Conservation (phyloP, 2,329 filamentous ascomycete species). For the Calonectria hawksworthii region DNA sequence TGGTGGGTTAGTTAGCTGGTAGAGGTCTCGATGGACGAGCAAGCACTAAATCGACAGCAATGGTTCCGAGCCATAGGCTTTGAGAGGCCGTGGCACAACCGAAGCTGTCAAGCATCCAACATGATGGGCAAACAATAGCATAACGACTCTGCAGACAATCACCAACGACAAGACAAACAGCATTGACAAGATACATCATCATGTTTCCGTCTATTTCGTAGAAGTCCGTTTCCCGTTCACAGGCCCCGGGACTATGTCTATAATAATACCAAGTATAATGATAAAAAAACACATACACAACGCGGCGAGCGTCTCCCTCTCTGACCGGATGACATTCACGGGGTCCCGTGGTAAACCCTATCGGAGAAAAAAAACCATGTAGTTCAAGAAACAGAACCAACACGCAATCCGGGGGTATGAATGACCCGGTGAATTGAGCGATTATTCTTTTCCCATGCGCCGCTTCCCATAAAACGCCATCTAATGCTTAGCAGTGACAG, state of each 20-base stretch:
- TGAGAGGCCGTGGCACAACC: not conserved
- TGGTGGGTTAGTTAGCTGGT: not conserved
- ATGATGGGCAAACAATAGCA: not conserved
- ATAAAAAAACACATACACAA: conserved; percentile 29
- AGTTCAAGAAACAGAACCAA: conserved; percentile 35
- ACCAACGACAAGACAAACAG: not conserved
- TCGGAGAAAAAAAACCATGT: conserved; percentile 33
- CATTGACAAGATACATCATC: conserved; percentile 11
- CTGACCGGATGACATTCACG: conserved; percentile 10
- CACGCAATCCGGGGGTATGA: conserved; percentile 31
- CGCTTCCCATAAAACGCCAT: conserved; percentile 51
- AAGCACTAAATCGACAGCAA: not conserved
- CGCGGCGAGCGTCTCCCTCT: conserved; percentile 24
- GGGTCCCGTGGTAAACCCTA: not conserved
- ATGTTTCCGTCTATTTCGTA: conserved; percentile 38
- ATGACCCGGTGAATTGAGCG: conserved; percentile 30
- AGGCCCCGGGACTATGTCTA: conserved; percentile 30
- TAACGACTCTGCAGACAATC: not conserved
- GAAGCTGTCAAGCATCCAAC: not conserved
- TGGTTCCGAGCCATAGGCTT: not conserved
- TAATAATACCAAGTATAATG: conserved; percentile 30
- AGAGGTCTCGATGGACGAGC: not conserved
- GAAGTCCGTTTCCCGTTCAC: conserved; percentile 22
- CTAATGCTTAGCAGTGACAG: conserved; percentile 78
- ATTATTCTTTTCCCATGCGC: conserved; percentile 31